Conservation (phyloP, 2,329 filamentous ascomycete species). For the Tolypocladium tundrense region DNA sequence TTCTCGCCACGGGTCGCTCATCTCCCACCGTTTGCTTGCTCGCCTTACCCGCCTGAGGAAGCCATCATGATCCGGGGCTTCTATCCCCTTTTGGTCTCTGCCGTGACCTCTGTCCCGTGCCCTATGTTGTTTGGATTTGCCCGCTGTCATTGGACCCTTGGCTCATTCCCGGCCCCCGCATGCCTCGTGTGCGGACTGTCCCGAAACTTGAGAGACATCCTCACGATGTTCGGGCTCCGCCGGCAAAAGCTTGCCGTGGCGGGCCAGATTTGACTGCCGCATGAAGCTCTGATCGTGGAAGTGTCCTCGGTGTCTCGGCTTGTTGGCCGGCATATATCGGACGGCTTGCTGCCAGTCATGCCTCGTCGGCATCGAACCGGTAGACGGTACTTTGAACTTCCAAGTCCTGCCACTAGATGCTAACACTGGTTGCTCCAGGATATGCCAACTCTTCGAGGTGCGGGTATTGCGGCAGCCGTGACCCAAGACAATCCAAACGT, state of each 20-base stretch:
- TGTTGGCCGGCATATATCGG: not conserved
- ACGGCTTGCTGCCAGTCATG: not conserved
- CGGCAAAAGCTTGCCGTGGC: not conserved
- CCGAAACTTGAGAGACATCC: not conserved
- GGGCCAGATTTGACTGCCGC: not conserved
- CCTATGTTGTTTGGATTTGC: not conserved
- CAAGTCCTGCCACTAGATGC: not conserved
- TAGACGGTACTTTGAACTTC: not conserved
- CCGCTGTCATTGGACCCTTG: not conserved
- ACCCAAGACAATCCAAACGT: constrained; percentile 41
- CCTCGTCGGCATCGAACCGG: not conserved
- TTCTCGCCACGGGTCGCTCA: not conserved
- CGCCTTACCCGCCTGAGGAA: not conserved
- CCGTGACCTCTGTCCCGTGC: not conserved
- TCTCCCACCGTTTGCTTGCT: not conserved
- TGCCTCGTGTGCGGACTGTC: not conserved
- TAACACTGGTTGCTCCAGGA: constrained; percentile 20
- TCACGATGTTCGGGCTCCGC: not conserved
- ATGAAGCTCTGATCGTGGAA: not conserved
- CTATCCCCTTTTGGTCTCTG: not conserved
- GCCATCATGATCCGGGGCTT: not conserved
- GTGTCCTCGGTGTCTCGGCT: not conserved
- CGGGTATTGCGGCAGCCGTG: constrained; percentile 40
- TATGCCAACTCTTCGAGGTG: constrained; percentile 42
- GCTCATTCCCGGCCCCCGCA: not conserved